These are phyloP conservation scores for Myochromella boudieri DNA, from an alignment of 768 basidiomycete species.

Conservation along the genomic window DNA sequence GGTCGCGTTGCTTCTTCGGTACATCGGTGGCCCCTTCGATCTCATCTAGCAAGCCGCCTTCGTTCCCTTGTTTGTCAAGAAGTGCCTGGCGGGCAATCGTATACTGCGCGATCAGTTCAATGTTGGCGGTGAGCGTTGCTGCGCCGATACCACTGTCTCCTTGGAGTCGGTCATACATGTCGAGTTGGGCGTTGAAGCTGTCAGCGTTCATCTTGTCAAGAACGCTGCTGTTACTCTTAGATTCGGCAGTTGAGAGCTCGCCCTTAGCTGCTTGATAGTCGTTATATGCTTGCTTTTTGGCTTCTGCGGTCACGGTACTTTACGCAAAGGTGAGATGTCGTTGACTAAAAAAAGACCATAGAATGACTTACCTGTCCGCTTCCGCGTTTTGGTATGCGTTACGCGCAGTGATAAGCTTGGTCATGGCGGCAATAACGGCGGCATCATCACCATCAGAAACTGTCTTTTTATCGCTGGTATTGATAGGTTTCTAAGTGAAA, in stretches of 20 bases:
- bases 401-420: not conserved
- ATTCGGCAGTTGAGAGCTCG: not conserved
- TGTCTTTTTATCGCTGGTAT: too few relatives aligned
- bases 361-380: not conserved
- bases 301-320: not conserved
- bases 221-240: not conserved
- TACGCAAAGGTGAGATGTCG: not conserved
- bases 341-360: not conserved
- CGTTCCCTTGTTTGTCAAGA: not conserved
- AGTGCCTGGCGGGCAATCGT: not conserved
- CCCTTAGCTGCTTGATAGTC: not conserved
- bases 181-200: not conserved
- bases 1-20: not conserved
- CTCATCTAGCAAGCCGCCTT: not conserved
- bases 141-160: constrained; percentile 1
- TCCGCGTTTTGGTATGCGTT: not conserved
- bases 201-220: not conserved
- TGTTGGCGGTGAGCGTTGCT: not conserved
- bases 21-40: not conserved
- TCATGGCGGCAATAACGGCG: not conserved
- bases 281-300: not conserved
- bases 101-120: not conserved
- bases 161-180: not conserved
- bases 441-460: too few relatives aligned
- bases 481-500: not conserved